These are phyloP conservation scores for Heterobasidion annosum DNA, from an alignment of 1,284 basidiomycete genomes.

Conservation along the genomic window DNA sequence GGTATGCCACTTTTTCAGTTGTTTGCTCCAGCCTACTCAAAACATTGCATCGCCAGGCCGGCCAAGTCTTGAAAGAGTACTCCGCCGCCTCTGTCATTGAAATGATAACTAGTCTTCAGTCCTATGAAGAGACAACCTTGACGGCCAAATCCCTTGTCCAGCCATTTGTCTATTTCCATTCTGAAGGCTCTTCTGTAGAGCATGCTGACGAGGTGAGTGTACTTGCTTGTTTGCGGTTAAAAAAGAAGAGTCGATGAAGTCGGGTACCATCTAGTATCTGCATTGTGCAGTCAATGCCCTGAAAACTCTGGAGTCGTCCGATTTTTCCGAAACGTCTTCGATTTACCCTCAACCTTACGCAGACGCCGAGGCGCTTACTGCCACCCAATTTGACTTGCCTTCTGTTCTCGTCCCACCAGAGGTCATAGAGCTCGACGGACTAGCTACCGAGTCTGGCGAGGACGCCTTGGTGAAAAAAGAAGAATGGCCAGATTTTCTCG, in stretches of 20 bases:
- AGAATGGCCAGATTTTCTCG: constrained; percentile 67
- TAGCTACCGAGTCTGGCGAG: constrained; percentile 55
- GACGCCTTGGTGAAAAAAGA: constrained; percentile 65
- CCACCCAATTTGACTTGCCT: constrained; percentile 61
- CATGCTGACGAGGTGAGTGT: constrained; percentile 48
- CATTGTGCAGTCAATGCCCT: constrained; percentile 53
- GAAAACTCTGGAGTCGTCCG: constrained; percentile 40
- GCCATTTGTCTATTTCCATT: constrained; percentile 42
- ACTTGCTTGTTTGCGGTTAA: background rate
- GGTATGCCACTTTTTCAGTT: constrained; percentile 24
- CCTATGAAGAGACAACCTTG: constrained; percentile 52
- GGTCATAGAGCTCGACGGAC: constrained; percentile 67
- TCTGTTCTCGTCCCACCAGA: constrained; percentile 83
- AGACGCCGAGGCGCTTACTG: constrained; percentile 21
- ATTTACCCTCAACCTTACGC: constrained; percentile 65
- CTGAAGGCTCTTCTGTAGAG: constrained; percentile 31
- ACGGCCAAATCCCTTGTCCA: constrained; percentile 54
- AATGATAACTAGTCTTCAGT: constrained; percentile 57
- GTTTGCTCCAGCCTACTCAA: background rate
- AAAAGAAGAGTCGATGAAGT: no score
- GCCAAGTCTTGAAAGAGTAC: constrained; percentile 43
- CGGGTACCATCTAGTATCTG: constrained; percentile 36
- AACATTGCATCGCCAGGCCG: constrained; percentile 33
- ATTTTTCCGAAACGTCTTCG: constrained; percentile 44
- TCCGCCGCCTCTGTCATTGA: constrained; percentile 43